These are phyloP conservation scores for Herpotrichia juniperi DNA, from an alignment of 2,329 filamentous ascomycete species.

Conservation along the genomic window DNA sequence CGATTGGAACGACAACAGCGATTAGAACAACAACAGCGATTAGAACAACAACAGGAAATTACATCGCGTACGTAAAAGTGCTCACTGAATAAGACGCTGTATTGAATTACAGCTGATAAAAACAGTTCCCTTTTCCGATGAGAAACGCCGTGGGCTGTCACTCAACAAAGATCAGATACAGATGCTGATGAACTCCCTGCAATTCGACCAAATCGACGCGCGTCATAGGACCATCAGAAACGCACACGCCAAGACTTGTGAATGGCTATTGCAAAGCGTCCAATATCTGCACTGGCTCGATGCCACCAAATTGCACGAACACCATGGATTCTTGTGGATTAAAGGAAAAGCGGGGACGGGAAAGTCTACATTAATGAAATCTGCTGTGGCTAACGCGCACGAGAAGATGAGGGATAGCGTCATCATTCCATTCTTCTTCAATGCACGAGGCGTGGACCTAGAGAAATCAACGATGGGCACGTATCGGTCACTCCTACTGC, in stretches of 20 bases:
- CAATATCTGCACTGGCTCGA: constrained; percentile 48
- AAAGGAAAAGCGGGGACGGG: constrained; percentile 28
- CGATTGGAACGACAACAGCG: too few relatives aligned
- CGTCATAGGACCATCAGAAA: constrained; percentile 44
- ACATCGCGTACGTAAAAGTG: too few relatives aligned
- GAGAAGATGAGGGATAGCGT: constrained; percentile 9
- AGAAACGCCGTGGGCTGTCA: too few relatives aligned
- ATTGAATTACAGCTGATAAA: too few relatives aligned
- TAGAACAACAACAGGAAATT: too few relatives aligned
- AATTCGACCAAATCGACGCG: constrained; percentile 48
- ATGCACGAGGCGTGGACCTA: constrained; percentile 23
- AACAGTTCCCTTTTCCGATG: too few relatives aligned
- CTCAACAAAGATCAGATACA: constrained; percentile 13
- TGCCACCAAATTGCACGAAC: constrained; percentile 31
- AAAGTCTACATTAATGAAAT: constrained; percentile 55
- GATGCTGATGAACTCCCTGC: constrained; percentile 39
- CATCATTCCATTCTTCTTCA: constrained; percentile 32
- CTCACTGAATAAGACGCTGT: too few relatives aligned
- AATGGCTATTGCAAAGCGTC: constrained; percentile 47
- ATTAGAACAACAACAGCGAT: too few relatives aligned
- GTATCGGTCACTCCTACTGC: constrained; percentile 32
- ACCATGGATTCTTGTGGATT: too few relatives aligned
- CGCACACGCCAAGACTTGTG: constrained; percentile 48
- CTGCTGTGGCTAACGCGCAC: constrained; percentile 15
- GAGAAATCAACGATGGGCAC: constrained; percentile 28